Conservation (phyloP, 352 stramenopile species). For the Phytophthora brassicae region DNA sequence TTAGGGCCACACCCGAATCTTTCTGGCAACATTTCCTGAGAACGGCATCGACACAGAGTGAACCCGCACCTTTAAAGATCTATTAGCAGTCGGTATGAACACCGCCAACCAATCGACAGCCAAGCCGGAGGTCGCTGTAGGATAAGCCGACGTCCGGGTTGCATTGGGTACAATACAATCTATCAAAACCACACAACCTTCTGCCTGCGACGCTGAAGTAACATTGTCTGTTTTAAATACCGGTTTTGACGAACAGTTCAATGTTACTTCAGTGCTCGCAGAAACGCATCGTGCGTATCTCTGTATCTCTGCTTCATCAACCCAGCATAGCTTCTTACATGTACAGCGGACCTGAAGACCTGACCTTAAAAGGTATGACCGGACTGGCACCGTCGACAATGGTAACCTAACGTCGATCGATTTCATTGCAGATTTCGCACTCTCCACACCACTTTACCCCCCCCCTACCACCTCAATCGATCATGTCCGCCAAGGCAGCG, state of each 20-base stretch:
- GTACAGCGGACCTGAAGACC: constrained; percentile 18
- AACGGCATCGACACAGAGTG: no score
- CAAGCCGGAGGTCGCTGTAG: no score
- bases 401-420: neutral
- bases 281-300: constrained; percentile 26
- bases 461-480: constrained; percentile 4
- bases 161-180: no score
- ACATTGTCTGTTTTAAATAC: constrained; percentile 16
- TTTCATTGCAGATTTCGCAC: constrained; percentile 22
- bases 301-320: constrained; percentile 2
- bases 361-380: no score
- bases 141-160: no score
- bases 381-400: no score
- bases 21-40: no score
- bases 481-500: constrained; percentile 30
- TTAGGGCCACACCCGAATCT: no score
- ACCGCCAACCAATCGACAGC: no score
- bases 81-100: no score
- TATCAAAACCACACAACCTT: no score
- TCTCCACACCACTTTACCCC: neutral
- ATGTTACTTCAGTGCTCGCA: constrained; percentile 21
- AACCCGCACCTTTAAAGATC: no score
- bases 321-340: constrained; percentile 14
- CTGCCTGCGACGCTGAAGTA: constrained; percentile 16
- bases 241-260: constrained; percentile 23